Percentiles rank a stretch among this genome's conserved stretches.
phyloP scores from a whole-genome alignment of 1,284 basidiomycete species.

The Pseudozyma tsukubaensis region DNA sequence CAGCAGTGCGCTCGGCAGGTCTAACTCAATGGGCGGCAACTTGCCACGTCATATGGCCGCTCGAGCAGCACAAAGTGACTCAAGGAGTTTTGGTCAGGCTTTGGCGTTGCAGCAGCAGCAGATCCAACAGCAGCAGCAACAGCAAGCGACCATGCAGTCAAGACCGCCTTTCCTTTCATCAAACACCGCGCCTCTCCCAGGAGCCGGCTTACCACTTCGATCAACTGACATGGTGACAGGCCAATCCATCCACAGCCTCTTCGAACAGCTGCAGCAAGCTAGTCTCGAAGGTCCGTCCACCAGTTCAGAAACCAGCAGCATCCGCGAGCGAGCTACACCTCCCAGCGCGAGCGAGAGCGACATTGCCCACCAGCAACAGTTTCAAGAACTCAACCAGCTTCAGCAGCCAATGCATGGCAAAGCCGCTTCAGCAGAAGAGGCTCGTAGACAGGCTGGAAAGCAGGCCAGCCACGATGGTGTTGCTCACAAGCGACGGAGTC shows the following conservation, averaged over 20 bases:
- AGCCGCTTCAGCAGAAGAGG: conserved; percentile 53
- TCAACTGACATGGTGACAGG: conserved; percentile 42
- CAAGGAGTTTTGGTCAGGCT: conserved; percentile 28
- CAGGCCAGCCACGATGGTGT: conserved; percentile 30
- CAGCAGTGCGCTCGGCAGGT: conserved; percentile 34
- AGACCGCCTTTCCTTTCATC: conserved; percentile 40
- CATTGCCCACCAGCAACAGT: conserved; percentile 25
- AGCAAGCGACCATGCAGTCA: conserved; percentile 7
- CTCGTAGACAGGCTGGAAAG: conserved; percentile 45
- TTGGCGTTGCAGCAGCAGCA: conserved; percentile 35
- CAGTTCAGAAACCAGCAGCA: conserved; percentile 38
- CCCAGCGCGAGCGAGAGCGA: conserved; percentile 46
- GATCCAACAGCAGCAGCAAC: conserved; percentile 15
- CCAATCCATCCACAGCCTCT: conserved; percentile 43
- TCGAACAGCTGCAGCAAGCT: conserved; percentile 46
- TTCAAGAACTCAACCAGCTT: conserved; percentile 26
- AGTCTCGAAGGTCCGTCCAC: conserved; percentile 35
- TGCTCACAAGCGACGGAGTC: conserved; percentile 47
- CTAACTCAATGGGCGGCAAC: conserved; percentile 26
- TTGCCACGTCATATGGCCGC: conserved; percentile 19
- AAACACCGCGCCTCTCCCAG: conserved; percentile 40
- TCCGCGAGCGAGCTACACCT: conserved; percentile 33
- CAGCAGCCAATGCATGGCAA: conserved; percentile 20
- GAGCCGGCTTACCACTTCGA: conserved; percentile 26
- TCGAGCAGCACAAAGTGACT: conserved; percentile 8